Percentiles rank a stretch among this genome's conserved stretches.
Conservation (phyloP, 2,329 filamentous ascomycete species). For the Dothideomycetes sp. region DNA sequence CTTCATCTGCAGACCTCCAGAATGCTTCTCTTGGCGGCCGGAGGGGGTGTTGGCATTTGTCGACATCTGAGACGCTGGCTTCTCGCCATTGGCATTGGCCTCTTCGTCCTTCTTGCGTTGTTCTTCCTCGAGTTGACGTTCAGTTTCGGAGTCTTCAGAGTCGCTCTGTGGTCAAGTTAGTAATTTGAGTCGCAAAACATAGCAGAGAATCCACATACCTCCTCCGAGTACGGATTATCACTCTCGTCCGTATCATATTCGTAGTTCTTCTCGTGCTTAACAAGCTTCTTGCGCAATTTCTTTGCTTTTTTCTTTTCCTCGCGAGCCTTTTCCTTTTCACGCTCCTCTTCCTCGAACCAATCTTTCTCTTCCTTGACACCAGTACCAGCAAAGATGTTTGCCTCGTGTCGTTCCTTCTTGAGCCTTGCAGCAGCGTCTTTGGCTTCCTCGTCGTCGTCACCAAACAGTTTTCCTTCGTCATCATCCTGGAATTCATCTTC, state of each 20-base stretch:
- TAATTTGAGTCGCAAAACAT: constrained; percentile 6
- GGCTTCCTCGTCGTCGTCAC: constrained; percentile 68
- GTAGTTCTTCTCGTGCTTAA: constrained; percentile 75
- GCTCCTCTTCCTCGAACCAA: constrained; percentile 57
- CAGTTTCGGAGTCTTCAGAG: constrained; percentile 55
- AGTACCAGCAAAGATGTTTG: constrained; percentile 62
- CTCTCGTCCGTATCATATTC: constrained; percentile 65
- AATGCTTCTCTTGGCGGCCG: constrained; percentile 43
- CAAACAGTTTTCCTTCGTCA: constrained; percentile 69
- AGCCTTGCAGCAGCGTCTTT: constrained; percentile 56
- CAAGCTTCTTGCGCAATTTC: constrained; percentile 67
- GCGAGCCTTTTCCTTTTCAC: constrained; percentile 59
- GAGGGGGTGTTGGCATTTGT: constrained; percentile 62
- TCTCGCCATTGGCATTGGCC: constrained; percentile 38
- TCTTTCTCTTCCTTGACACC: constrained; percentile 44
- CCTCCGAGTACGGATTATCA: constrained; percentile 15
- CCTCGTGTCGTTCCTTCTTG: constrained; percentile 72
- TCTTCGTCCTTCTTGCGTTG: constrained; percentile 46
- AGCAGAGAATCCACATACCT: constrained; percentile 6
- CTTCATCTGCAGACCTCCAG: constrained; percentile 43
- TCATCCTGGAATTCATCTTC: constrained; percentile 77
- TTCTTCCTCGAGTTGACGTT: constrained; percentile 51
- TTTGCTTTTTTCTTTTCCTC: constrained; percentile 65
- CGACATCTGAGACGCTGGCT: constrained; percentile 39
- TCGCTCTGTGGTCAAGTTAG: constrained; percentile 36